Evolutionary conservation across 163 green algal species (phyloP).

Genomic region (Chlorella variabilis): DNA sequence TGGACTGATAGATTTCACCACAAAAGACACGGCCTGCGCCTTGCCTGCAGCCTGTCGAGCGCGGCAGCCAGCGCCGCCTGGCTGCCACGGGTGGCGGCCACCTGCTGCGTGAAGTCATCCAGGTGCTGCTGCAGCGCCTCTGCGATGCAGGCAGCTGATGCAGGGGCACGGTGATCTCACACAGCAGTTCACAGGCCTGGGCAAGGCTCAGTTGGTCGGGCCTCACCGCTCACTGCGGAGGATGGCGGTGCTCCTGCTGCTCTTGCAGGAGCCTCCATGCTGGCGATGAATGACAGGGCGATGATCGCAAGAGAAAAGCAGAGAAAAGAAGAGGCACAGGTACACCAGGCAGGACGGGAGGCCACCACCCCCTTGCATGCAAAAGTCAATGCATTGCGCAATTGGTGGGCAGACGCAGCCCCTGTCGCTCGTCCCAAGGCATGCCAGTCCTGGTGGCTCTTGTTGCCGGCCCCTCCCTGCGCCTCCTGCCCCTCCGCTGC

Average conservation of each 20-base stretch:
- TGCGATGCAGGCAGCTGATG: neutral
- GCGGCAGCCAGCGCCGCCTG: conserved; percentile 11
- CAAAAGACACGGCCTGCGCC: neutral
- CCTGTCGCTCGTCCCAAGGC: neutral
- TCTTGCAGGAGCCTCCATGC: too few species aligned
- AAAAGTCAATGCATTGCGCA: neutral
- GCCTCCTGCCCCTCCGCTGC: neutral
- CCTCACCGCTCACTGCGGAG: neutral
- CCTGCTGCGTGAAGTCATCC: neutral
- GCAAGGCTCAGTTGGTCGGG: too few species aligned
- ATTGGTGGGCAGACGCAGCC: too few species aligned
- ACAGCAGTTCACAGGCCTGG: too few species aligned
- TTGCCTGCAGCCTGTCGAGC: neutral
- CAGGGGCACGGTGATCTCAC: neutral
- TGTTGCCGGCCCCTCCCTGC: neutral
- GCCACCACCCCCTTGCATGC: too few species aligned
- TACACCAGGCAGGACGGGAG: too few species aligned
- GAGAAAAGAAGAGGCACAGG: too few species aligned
- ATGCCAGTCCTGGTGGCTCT: neutral
- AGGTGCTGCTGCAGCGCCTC: conserved; percentile 1
- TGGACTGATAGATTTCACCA: too few species aligned
- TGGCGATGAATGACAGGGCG: too few species aligned
- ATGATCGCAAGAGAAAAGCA: too few species aligned
- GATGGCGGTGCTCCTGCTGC: neutral
- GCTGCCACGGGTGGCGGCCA: neutral